A percentile compares a stretch with the other conserved stretches of the same genome.
These are phyloP conservation scores for Fusarium mexicanum DNA, from an alignment of 2,329 filamentous ascomycete genomes.

Conservation along the genomic window DNA sequence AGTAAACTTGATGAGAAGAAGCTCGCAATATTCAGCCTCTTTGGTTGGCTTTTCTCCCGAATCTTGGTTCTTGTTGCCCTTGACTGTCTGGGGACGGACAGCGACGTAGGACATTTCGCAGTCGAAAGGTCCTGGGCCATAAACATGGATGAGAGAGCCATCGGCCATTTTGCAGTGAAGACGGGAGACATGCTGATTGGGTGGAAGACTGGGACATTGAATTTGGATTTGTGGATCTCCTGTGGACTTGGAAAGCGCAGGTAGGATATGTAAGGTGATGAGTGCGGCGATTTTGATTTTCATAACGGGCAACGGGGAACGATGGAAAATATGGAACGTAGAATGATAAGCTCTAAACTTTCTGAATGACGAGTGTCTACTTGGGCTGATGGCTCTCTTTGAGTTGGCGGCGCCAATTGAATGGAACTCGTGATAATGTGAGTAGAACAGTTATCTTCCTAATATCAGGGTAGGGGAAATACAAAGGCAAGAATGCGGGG, in stretches of 20 bases:
- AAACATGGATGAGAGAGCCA: not conserved
- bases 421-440: too few relatives aligned
- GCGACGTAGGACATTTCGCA: not conserved
- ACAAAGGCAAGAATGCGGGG: too few relatives aligned
- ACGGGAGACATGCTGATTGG: not conserved
- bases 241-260: not conserved
- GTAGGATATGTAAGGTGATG: not conserved
- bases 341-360: too few relatives aligned
- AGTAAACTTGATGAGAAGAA: not conserved
- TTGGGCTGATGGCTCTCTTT: too few relatives aligned
- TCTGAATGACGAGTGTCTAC: too few relatives aligned
- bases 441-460: too few relatives aligned
- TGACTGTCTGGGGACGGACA: not conserved
- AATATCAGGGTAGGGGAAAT: too few relatives aligned
- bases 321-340: too few relatives aligned
- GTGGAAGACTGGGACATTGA: not conserved
- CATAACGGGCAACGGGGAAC: too few relatives aligned
- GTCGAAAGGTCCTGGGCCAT: not conserved
- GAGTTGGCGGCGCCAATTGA: too few relatives aligned
- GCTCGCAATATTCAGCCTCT: too few relatives aligned
- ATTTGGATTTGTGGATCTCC: not conserved
- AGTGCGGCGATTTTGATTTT: not conserved
- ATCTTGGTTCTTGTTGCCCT: too few relatives aligned
- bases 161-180: not conserved
- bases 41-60: accelerated